Evolutionary conservation across 352 stramenopile genomes (phyloP).

Genomic region (Pythium grandisporangium): DNA sequence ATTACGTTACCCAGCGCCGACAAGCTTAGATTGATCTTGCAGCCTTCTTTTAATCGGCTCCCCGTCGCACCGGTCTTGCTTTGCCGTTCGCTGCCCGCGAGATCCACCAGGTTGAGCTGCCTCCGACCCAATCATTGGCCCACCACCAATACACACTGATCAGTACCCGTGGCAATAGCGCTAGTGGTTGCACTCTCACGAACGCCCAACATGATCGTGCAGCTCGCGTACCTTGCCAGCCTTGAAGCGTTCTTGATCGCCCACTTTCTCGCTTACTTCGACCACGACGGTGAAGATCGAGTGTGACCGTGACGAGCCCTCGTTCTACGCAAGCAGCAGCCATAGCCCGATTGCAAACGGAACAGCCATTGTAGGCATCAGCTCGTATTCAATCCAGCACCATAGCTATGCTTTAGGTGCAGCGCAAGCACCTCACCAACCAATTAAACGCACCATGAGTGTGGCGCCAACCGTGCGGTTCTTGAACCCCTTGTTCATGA

Average conservation of each 20-base stretch:
- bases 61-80: constrained; percentile 80
- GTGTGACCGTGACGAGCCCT: constrained; percentile 75
- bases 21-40: constrained; percentile 82
- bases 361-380: no score
- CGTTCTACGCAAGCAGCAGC: constrained; percentile 29
- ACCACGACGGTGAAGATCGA: constrained; percentile 84
- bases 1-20: constrained; percentile 81
- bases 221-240: constrained; percentile 50
- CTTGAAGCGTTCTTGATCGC: constrained; percentile 65
- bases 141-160: no score
- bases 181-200: no score
- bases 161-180: no score
- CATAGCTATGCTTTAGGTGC: no score
- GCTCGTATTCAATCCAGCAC: no score
- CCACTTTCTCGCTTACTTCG: constrained; percentile 73
- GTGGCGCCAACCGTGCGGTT: constrained; percentile 74
- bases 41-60: constrained; percentile 76
- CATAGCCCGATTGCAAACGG: not conserved
- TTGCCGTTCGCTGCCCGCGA: constrained; percentile 74
- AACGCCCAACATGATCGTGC: no score
- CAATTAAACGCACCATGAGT: constrained; percentile 44
- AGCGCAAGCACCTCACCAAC: no score
- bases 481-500: constrained; percentile 81
- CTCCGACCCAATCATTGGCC: no score
- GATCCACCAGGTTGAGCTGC: constrained; percentile 75